These are phyloP conservation scores for Seminavis robusta DNA, from an alignment of 108 stramenopile species.

Conservation along the genomic window DNA sequence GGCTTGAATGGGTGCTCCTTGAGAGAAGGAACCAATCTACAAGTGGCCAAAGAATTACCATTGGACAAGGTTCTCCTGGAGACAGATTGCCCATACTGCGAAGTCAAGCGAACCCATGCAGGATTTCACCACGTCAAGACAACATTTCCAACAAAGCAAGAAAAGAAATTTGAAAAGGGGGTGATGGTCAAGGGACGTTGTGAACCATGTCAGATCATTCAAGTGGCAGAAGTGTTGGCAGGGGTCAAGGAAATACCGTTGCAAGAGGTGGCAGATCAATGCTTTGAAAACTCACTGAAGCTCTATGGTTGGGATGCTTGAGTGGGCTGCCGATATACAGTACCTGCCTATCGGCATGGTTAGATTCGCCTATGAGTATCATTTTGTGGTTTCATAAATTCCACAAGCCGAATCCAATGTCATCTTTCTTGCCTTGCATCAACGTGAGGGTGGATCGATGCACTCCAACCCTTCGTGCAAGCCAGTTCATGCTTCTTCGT, in stretches of 20 bases:
- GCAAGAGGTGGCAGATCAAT: slow-evolving; percentile 54
- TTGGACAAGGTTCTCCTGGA: slow-evolving; percentile 83
- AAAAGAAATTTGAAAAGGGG: slow-evolving; percentile 74
- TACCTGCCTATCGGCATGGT: no score
- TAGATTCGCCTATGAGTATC: no score
- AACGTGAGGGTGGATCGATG: no score
- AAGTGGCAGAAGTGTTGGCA: slow-evolving; percentile 86
- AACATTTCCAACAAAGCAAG: slow-evolving; percentile 59
- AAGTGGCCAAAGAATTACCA: slow-evolving; percentile 73
- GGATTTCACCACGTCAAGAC: slow-evolving; percentile 61
- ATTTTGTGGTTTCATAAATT: no score
- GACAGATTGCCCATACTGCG: slow-evolving; percentile 98
- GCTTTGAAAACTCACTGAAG: slow-evolving; percentile 53
- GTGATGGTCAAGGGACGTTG: slow-evolving; percentile 82
- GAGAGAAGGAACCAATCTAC: slow-evolving; percentile 86
- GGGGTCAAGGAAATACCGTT: slow-evolving; percentile 58
- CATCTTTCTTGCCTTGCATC: no score
- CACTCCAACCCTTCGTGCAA: no score
- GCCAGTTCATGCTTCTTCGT: no score
- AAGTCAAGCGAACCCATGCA: slow-evolving; percentile 77
- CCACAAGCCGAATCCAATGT: no score
- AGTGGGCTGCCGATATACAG: no score
- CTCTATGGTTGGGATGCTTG: slow-evolving; percentile 48
- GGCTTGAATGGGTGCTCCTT: slow-evolving; percentile 96
- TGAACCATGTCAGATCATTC: slow-evolving; percentile 86